These are phyloP conservation scores for Neofusicoccum ribis DNA, from an alignment of 2,329 filamentous ascomycete genomes.

Conservation along the genomic window DNA sequence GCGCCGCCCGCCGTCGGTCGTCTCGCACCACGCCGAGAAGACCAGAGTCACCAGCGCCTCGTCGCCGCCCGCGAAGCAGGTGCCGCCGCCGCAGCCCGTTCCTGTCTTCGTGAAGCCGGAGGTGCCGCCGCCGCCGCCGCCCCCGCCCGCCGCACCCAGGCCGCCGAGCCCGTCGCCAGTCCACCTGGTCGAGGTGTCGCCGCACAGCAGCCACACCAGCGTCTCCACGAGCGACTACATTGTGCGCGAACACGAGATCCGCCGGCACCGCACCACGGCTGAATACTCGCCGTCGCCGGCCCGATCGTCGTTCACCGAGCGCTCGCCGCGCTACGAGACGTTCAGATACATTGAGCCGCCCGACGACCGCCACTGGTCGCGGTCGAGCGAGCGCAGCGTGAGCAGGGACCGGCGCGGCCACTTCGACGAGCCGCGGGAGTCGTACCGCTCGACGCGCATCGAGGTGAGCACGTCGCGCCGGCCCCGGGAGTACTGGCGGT, in stretches of 20 bases:
- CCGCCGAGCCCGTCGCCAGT: conserved; percentile 23
- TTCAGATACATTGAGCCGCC: conserved; percentile 49
- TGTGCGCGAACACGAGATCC: conserved; percentile 45
- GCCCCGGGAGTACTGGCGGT: conserved; percentile 9
- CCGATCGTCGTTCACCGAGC: conserved; percentile 27
- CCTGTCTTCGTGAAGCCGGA: conserved; percentile 38
- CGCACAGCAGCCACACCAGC: conserved; percentile 34
- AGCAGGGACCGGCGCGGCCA: conserved; percentile 33
- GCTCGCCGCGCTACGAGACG: conserved; percentile 43
- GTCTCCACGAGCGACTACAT: conserved; percentile 42
- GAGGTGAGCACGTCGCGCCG: conserved; percentile 28
- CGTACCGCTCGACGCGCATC: conserved; percentile 32
- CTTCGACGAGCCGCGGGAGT: conserved; percentile 29
- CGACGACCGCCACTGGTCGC: conserved; percentile 28
- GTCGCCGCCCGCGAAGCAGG: conserved; percentile 26
- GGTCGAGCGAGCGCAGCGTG: conserved; percentile 31
- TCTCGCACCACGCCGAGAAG: conserved; percentile 25
- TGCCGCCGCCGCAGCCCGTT: conserved; percentile 43
- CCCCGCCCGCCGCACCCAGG: conserved; percentile 29
- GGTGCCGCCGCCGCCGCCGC: conserved; percentile 28
- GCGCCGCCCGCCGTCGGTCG: conserved; percentile 20
- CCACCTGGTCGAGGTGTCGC: conserved; percentile 49
- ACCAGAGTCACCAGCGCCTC: conserved; percentile 20
- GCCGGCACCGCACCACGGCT: conserved; percentile 34
- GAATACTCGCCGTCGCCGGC: conserved; percentile 38